Evolutionary conservation across 495 filamentous ascomycete species (phyloP), one percentile per base, ranked within the genome.

Genomic region (Usnea hakonensis): DNA sequence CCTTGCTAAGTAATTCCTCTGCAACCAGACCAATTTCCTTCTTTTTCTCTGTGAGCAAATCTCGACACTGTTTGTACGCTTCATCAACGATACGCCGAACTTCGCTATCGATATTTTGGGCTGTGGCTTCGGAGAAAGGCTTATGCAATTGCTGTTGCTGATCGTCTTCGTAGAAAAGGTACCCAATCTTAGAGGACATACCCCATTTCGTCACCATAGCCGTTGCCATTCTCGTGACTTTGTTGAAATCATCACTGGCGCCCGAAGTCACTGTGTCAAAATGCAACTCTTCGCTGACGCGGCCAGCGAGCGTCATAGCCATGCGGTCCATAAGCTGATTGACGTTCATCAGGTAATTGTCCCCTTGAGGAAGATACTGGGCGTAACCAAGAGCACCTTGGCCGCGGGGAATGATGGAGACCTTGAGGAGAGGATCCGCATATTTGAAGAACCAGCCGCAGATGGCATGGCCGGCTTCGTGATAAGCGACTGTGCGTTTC

Each of bases 241-340:
- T 98, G 76, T 96, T 95, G 81, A 98, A 98, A 71, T 98, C 94
- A 72, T 98, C 94, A 43, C 84, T 89, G 23, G 94, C 94, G 52
- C 94, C 94, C 62, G 87, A 90, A 7, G 95, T 98, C 28, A 98
- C 93, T 13, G 90, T 96, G 30, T 92, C 87, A 74, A 97, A 98
- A 75, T 97, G 91, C 5, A 98, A 71, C 74, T 98, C 94, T 75
- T 98, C 94, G 41, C 87, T 91, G 44, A 98, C 89, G 64, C 94
- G 87, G 4, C 94, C 94, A 67, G 89, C 94, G 43, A 98, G 84
- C 21, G 94, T 96, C 94, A 98, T 98, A 64, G 95, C 94, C 95
- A 98, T 98, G 63, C 95, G 90, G 74, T 98, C 94, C 92, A 97
- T 97, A 32, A 98, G 78, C 77, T 98, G 94, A 73, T 92, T 87